Conservation (phyloP, 2,329 filamentous ascomycete species). For the Diaporthe capsici region DNA sequence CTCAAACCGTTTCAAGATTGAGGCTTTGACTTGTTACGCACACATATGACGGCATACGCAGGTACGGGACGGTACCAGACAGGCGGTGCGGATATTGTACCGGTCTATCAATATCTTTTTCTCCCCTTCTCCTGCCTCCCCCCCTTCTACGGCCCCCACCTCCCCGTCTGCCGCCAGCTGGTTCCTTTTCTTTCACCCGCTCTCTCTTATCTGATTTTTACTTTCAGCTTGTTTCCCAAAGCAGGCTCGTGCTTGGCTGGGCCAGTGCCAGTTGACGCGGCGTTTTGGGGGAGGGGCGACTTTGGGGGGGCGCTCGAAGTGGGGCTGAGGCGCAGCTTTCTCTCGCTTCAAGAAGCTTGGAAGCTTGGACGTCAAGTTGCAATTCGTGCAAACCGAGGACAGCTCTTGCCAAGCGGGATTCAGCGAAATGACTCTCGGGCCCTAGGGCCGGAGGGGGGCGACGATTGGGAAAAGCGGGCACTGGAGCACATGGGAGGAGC, state of each 20-base stretch:
- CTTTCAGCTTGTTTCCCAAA: background rate
- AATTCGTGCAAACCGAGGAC: conserved; percentile 13
- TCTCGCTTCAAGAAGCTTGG: conserved; percentile 26
- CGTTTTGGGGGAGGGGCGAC: conserved; percentile 15
- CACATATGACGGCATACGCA: conserved; percentile 10
- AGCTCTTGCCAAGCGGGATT: conserved; percentile 25
- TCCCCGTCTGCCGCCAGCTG: background rate
- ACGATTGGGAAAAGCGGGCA: conserved; percentile 27
- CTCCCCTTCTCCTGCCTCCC: background rate
- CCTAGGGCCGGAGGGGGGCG: conserved; percentile 29
- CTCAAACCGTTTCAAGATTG: conserved; percentile 23
- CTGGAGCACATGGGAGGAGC: conserved; percentile 27
- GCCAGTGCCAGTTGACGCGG: conserved; percentile 20
- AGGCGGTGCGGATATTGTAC: background rate
- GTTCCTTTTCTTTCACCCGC: background rate
- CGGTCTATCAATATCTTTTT: background rate
- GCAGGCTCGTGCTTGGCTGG: conserved; percentile 16
- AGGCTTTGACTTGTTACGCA: conserved; percentile 2
- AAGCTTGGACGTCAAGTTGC: conserved; percentile 20
- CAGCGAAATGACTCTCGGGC: conserved; percentile 21
- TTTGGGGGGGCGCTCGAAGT: background rate
- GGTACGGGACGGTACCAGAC: background rate
- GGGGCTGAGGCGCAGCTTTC: conserved; percentile 28
- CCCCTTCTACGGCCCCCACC: background rate
- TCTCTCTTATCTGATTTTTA: background rate